phyloP scores from a whole-genome alignment of 1,284 basidiomycete genomes.

The Chalciporus sp. region DNA sequence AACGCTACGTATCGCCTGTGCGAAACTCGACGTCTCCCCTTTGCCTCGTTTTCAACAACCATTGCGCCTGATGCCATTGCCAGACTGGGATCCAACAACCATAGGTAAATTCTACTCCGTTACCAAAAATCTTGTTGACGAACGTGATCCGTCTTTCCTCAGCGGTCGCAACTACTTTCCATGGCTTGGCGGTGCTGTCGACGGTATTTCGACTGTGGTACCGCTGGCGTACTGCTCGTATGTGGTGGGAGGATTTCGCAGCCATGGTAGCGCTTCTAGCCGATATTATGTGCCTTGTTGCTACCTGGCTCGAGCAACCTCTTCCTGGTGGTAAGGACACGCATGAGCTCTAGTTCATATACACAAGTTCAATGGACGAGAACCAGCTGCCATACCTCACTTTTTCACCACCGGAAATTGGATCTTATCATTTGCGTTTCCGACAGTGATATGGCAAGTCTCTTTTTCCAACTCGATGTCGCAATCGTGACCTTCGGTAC shows the following conservation, averaged over 20 bases:
- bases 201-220: slow-evolving; percentile 31
- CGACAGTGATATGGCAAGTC: slow-evolving; percentile 31
- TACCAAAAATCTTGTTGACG: not conserved
- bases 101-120: slow-evolving; percentile 11
- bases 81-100: slow-evolving; percentile 12
- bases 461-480: not conserved
- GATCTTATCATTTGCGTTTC: slow-evolving; percentile 23
- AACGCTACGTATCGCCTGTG: not conserved
- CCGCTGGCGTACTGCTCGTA: slow-evolving; percentile 16
- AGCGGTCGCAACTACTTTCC: slow-evolving; percentile 24
- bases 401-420: slow-evolving; percentile 16
- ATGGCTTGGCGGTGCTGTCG: slow-evolving; percentile 22
- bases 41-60: not conserved
- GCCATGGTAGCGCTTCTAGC: slow-evolving; percentile 18
- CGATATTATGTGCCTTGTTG: slow-evolving; percentile 17
- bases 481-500: no score
- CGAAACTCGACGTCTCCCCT: no score
- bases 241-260: slow-evolving; percentile 35
- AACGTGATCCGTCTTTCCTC: not conserved
- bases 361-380: not conserved
- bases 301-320: slow-evolving; percentile 13
- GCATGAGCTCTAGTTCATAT: not conserved
- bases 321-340: not conserved
- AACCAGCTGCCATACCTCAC: slow-evolving; percentile 7
- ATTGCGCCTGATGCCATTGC: slow-evolving; percentile 17